Evolutionary conservation across 768 basidiomycete genomes (phyloP), one percentile per base, ranked within the genome.

Genomic region (Suillus occidentalis): DNA sequence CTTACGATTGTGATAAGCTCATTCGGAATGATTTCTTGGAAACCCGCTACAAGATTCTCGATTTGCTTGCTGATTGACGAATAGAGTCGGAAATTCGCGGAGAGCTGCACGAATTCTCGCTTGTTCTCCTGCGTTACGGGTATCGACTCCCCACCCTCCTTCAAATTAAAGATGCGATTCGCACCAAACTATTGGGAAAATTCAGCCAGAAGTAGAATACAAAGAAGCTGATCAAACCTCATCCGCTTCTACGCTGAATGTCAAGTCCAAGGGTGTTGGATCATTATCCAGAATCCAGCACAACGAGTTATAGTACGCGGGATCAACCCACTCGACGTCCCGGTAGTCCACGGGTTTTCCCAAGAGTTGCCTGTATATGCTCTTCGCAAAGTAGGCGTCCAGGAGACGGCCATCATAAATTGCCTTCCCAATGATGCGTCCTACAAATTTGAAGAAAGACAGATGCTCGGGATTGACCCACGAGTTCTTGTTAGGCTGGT

Each of bases 251-350:
- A 96, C 91, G 66, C 94, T 95, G 80, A 99, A 99, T 16, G 89
- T 97, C 65, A 98, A 82, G 66, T 99, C 94, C 68, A 96, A 76
- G 22, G 84, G 79, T 25, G 89, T 91, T 7, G 93, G 92, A 72
- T 97, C 95, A 75, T 99, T 99, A 72, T 99, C 96, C 67, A 98
- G 79, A 76, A 99, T 99, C 97, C 97, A 99, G 72, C 92, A 92
- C 13, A 99, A 82, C 0, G 95, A 97, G 69, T 97, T 98, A 82
- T 98, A 98, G 76, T 99, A 99, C 77, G 97, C 95, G 0, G 96
- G 96, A 78, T 99, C 96, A 49, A 98, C 92, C 89, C 94, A 97
- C 78, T 99, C 96, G 25, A 99, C 92, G 74, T 99, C 97, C 67
- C 88, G 85, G 77, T 98, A 94, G 76, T 99, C 96, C 64, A 99